Evolutionary conservation across 129 eudicot genomes (phyloP).

Genomic region (Saposhnikovia divaricata): DNA sequence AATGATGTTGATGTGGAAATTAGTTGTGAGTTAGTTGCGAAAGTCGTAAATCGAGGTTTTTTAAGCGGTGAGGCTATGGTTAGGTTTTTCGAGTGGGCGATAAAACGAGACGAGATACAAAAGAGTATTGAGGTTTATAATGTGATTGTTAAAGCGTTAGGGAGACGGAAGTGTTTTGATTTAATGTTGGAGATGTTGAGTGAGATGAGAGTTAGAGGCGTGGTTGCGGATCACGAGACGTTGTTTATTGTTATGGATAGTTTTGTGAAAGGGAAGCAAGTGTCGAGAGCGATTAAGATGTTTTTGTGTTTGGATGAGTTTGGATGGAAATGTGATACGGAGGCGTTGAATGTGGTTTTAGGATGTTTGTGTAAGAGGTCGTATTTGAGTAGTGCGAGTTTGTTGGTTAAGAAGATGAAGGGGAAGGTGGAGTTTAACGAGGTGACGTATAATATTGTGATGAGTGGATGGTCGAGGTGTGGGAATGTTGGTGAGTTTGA

Average conservation of each 20-base stretch:
- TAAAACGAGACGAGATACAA: conserved; percentile 23
- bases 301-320: conserved; percentile 50
- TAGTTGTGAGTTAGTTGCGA: conserved; percentile 39
- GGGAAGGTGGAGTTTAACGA: conserved; percentile 35
- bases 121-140: conserved; percentile 34
- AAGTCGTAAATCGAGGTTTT: conserved; percentile 58
- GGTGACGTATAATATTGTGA: conserved; percentile 38
- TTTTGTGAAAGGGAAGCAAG: conserved; percentile 45
- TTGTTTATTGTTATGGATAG: conserved; percentile 63
- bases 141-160: conserved; percentile 53
- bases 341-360: conserved; percentile 50
- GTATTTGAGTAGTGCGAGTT: conserved; percentile 40
- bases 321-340: conserved; percentile 45
- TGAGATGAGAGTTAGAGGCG: conserved; percentile 43
- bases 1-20: conserved; percentile 37
- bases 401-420: conserved; percentile 42
- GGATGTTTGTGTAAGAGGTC: conserved; percentile 51
- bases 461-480: conserved; percentile 61
- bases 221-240: conserved; percentile 41
- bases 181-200: conserved; percentile 43
- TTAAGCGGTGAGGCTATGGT: conserved; percentile 61
- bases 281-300: conserved; percentile 48
- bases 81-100: conserved; percentile 71
- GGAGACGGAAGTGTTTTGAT: conserved; percentile 62
- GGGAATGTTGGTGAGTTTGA: conserved; percentile 66